Evolutionary conservation across 2,329 filamentous ascomycete genomes (phyloP).

Genomic region (Xylaria hypoxylon): DNA sequence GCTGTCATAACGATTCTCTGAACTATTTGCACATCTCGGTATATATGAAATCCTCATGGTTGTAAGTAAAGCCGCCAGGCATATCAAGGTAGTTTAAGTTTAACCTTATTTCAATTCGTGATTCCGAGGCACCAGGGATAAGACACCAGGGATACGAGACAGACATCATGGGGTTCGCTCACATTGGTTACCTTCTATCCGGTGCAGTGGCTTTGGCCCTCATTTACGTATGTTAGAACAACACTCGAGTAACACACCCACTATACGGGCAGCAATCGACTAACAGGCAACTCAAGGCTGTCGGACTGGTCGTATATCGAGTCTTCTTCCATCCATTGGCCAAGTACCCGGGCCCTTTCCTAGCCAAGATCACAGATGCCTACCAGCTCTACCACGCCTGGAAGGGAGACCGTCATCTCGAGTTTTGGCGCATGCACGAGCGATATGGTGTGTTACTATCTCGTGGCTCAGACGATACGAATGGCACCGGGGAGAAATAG

Average conservation of each 20-base stretch:
- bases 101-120: background rate
- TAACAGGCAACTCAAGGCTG: conserved; percentile 37
- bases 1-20: background rate
- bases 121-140: background rate
- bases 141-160: conserved; percentile 1
- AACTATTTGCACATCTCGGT: background rate
- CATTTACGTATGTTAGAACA: conserved; percentile 35
- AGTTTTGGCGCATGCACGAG: conserved; percentile 77
- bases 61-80: conserved; percentile 7
- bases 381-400: conserved; percentile 79
- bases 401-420: conserved; percentile 78
- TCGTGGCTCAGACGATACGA: background rate
- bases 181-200: conserved; percentile 33
- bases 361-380: conserved; percentile 72
- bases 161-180: conserved; percentile 22
- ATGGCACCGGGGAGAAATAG: background rate
- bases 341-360: conserved; percentile 72
- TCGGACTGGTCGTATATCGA: conserved; percentile 63
- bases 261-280: background rate
- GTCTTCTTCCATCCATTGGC: conserved; percentile 73
- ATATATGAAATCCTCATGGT: conserved; percentile 4
- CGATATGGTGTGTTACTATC: conserved; percentile 68
- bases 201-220: conserved; percentile 28
- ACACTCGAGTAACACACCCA: background rate
- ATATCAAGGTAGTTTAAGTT: background rate